Percentiles rank a stretch among this genome's conserved stretches.
Conservation (phyloP, 495 filamentous ascomycete genomes). For the Hypoxylon lenormandii region DNA sequence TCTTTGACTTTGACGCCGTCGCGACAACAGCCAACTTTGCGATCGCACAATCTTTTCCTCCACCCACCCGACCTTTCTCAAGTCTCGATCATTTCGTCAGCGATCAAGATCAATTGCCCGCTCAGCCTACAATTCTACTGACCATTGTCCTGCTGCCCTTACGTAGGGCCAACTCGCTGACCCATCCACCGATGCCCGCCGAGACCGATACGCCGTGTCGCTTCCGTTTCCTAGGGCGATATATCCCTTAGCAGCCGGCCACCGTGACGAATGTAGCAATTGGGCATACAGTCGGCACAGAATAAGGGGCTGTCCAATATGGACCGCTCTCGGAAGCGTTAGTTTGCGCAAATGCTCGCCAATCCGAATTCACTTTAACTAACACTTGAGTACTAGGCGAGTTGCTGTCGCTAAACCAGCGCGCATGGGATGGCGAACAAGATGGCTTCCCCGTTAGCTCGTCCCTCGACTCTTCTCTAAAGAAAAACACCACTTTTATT, state of each 20-base stretch:
- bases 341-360: slow-evolving; percentile 38
- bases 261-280: slow-evolving; percentile 57
- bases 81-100: background rate
- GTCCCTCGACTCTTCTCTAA: slow-evolving; percentile 93
- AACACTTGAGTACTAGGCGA: slow-evolving; percentile 72
- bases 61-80: background rate
- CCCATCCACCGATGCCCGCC: slow-evolving; percentile 61
- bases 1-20: slow-evolving; percentile 24
- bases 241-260: slow-evolving; percentile 61
- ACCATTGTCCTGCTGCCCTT: slow-evolving; percentile 40
- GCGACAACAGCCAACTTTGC: slow-evolving; percentile 7
- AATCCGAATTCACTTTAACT: slow-evolving; percentile 33
- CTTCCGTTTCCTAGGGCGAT: slow-evolving; percentile 59
- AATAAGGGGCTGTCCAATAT: slow-evolving; percentile 63
- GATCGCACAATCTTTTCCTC: slow-evolving; percentile 1
- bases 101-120: background rate
- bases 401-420: slow-evolving; percentile 84
- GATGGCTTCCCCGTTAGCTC: slow-evolving; percentile 82
- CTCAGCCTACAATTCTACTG: slow-evolving; percentile 16
- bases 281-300: slow-evolving; percentile 15
- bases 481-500: slow-evolving; percentile 99
- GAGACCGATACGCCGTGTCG: slow-evolving; percentile 58
- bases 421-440: slow-evolving; percentile 87
- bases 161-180: slow-evolving; percentile 40
- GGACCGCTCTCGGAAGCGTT: slow-evolving; percentile 89